Evolutionary conservation across 257 asterid genomes (phyloP), one percentile per base, ranked within the genome.

Genomic region (Solanum infundibuliforme): DNA sequence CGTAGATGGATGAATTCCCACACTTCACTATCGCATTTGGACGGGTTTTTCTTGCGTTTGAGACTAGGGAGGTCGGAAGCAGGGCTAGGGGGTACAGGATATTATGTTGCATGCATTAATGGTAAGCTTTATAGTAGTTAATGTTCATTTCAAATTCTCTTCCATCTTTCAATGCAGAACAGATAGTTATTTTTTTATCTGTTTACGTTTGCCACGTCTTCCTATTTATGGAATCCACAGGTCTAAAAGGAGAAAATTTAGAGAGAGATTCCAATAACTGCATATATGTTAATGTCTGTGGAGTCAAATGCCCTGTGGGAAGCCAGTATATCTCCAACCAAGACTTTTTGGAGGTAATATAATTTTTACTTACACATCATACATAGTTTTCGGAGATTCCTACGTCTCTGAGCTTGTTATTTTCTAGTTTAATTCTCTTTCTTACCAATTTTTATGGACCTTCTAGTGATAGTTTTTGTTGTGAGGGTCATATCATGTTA

Each of bases 251-350:
- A 41, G 94, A 89, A 79, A 88, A 86, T 31, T 41, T 87, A 14
- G 86, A 27, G 12, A 83, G 88, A 87, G 88, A 87, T 86, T 86
- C 90, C 16, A 90, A 88, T 89, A 91, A 90, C 27, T 90, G 90
- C 38, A 88, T 96, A 43, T 86, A 88, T 84, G 98, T 93, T 36
- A 91, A 93, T 85, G 91, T 94, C 87, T 94, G 94, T 87, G 99
- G 99, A 87, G 85, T 93, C 89, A 91, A 90, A 76, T 92, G 94
- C 89, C 90, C 90, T 13, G 93, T 95, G 69, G 98, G 91, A 84
- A 93, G 98, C 87, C 95, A 89, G 74, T 93, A 92, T 10, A 87
- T 96, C 77, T 96, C 99, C 88, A 96, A 96, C 90, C 94, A 93
- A 46, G 98, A 92, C 83, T 94, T 96, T 87, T 88, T 92, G 8